Evolutionary conservation across 495 filamentous ascomycete species (phyloP).

Genomic region (Corynascus novoguineensis): DNA sequence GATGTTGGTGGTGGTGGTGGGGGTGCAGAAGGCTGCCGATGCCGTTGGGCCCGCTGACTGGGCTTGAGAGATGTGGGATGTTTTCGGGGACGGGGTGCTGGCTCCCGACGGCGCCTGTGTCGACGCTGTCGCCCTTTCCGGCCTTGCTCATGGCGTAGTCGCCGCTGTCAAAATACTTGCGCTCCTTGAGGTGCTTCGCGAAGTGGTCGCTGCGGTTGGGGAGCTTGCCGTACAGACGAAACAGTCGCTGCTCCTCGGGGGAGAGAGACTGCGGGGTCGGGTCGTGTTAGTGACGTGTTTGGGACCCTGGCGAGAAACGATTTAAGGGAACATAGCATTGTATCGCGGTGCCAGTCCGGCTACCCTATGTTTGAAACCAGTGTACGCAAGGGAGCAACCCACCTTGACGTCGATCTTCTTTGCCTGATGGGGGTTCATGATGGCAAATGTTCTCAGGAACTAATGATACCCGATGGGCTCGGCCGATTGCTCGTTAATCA

Average conservation of each 20-base stretch:
- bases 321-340: background rate
- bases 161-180: constrained; percentile 98
- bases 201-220: constrained; percentile 93
- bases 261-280: constrained; percentile 60
- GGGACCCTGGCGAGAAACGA: background rate
- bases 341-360: background rate
- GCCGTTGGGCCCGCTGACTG: constrained; percentile 45
- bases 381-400: constrained; percentile 36
- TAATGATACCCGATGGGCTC: background rate
- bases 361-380: background rate
- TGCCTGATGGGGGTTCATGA: constrained; percentile 92
- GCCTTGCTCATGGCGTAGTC: constrained; percentile 98
- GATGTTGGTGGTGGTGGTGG: constrained; percentile 41
- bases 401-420: constrained; percentile 96
- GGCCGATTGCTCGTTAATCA: background rate
- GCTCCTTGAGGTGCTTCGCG: constrained; percentile 96
- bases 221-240: constrained; percentile 94
- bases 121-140: constrained; percentile 90
- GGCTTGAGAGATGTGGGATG: constrained; percentile 86
- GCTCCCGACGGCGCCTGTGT: constrained; percentile 86
- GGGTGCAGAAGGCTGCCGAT: constrained; percentile 36
- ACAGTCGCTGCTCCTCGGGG: constrained; percentile 89
- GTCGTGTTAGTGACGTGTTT: constrained; percentile 8
- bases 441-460: constrained; percentile 23
- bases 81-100: constrained; percentile 94